Percentiles rank a stretch among this genome's conserved stretches.
These are phyloP conservation scores for Grifola frondosa DNA, from an alignment of 1,284 basidiomycete genomes.

Conservation along the genomic window DNA sequence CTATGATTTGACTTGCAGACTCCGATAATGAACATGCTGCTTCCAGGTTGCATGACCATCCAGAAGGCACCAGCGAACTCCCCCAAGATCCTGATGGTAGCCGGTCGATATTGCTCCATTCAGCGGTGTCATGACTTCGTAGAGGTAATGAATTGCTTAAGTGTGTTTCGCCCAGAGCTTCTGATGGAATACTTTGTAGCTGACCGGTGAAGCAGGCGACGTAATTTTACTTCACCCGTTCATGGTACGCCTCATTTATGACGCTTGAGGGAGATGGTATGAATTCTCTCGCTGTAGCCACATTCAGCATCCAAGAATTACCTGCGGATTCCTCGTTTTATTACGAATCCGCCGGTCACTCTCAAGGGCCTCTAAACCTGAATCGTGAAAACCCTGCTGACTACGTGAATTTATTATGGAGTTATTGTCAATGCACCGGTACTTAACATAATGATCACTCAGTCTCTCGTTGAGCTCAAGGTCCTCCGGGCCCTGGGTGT, in stretches of 20 bases:
- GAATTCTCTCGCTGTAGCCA: slow-evolving; percentile 15
- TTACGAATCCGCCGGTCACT: slow-evolving; percentile 40
- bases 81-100: slow-evolving; percentile 29
- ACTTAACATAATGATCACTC: neutral
- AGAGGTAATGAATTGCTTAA: slow-evolving; percentile 21
- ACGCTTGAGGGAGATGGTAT: neutral
- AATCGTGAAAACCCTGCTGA: slow-evolving; percentile 32
- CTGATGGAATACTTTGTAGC: slow-evolving; percentile 11
- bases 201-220: slow-evolving; percentile 37
- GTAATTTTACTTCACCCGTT: slow-evolving; percentile 41
- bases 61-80: slow-evolving; percentile 25
- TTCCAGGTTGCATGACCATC: slow-evolving; percentile 29
- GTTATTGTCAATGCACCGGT: neutral
- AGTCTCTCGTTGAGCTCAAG: slow-evolving; percentile 32
- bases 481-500: slow-evolving; percentile 33
- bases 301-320: slow-evolving; percentile 39
- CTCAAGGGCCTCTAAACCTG: slow-evolving; percentile 37
- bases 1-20: neutral
- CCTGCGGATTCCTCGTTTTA: slow-evolving; percentile 35
- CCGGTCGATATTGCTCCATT: slow-evolving; percentile 25
- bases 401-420: slow-evolving; percentile 20
- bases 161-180: neutral
- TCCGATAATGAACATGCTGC: neutral
- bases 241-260: slow-evolving; percentile 22
- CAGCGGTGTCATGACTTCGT: slow-evolving; percentile 31